Conservation (phyloP, 352 stramenopile genomes). For the Phytopythium ostracodes region DNA sequence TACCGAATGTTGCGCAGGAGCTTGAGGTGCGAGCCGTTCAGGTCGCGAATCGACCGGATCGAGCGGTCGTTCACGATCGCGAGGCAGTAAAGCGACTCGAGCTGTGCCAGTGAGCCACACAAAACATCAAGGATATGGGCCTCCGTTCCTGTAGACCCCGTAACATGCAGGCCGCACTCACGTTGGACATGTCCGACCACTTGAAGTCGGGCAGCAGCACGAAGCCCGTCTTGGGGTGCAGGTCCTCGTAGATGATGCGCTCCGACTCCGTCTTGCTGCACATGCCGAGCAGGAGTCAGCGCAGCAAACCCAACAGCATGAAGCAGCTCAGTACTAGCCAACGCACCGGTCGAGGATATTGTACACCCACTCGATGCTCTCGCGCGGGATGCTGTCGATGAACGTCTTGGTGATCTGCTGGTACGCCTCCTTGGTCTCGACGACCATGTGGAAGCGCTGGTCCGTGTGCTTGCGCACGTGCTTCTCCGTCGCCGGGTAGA, state of each 20-base stretch:
- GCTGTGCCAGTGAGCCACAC: slow-evolving; percentile 30
- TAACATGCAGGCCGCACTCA: slow-evolving; percentile 12
- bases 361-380: slow-evolving; percentile 87
- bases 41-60: slow-evolving; percentile 72
- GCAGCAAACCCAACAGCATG: too few relatives aligned
- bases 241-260: slow-evolving; percentile 76
- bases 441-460: slow-evolving; percentile 78
- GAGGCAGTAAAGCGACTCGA: slow-evolving; percentile 79
- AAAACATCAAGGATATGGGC: too few relatives aligned
- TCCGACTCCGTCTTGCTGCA: slow-evolving; percentile 76
- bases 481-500: slow-evolving; percentile 72
- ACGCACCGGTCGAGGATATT: slow-evolving; percentile 87
- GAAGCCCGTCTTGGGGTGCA: slow-evolving; percentile 59
- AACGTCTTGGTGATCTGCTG: slow-evolving; percentile 63
- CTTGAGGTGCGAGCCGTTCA: slow-evolving; percentile 54
- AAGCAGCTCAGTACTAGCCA: too few relatives aligned
- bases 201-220: slow-evolving; percentile 84
- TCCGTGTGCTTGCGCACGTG: slow-evolving; percentile 84
- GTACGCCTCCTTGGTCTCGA: slow-evolving; percentile 81
- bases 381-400: slow-evolving; percentile 67
- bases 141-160: not conserved
- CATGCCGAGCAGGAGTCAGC: too few relatives aligned
- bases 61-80: slow-evolving; percentile 75
- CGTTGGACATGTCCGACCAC: slow-evolving; percentile 69
- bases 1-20: slow-evolving; percentile 76